phyloP scores from a whole-genome alignment of 345 rosid species.

The Syzygium grande region DNA sequence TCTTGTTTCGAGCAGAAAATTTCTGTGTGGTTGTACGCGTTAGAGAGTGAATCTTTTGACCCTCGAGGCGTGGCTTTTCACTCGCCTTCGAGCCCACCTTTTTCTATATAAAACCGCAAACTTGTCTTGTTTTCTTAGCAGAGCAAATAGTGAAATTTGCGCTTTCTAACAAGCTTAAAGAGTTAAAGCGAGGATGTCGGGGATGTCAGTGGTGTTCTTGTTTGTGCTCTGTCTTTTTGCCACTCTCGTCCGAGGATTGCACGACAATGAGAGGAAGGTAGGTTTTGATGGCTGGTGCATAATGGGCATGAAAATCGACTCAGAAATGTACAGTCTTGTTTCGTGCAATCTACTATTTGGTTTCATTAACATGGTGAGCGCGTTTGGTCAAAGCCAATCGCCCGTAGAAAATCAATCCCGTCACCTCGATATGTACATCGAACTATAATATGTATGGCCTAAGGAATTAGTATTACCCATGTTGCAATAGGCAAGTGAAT shows the following conservation, averaged over 20 bases:
- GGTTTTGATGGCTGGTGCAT: background rate
- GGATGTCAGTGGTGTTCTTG: background rate
- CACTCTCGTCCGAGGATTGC: slow-evolving; percentile 1
- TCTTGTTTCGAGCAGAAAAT: background rate
- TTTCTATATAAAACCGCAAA: background rate
- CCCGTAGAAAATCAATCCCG: background rate
- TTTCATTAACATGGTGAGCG: background rate
- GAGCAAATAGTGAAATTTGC: background rate
- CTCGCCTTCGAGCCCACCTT: background rate
- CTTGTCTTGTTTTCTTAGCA: background rate
- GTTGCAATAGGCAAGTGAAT: background rate
- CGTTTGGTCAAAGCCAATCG: background rate
- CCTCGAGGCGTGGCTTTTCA: background rate
- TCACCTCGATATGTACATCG: background rate
- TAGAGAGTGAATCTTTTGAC: background rate
- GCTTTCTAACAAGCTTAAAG: background rate
- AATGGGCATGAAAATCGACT: background rate
- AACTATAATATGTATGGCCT: background rate
- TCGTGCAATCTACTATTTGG: background rate
- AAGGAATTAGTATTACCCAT: background rate
- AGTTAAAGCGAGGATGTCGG: background rate
- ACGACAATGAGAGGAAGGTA: slow-evolving; percentile 23
- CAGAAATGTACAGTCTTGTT: background rate
- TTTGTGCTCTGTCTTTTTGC: slow-evolving; percentile 3
- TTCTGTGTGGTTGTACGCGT: background rate